Evolutionary conservation across 331 rosid species (phyloP).

Genomic region (Spiraea crenata): DNA sequence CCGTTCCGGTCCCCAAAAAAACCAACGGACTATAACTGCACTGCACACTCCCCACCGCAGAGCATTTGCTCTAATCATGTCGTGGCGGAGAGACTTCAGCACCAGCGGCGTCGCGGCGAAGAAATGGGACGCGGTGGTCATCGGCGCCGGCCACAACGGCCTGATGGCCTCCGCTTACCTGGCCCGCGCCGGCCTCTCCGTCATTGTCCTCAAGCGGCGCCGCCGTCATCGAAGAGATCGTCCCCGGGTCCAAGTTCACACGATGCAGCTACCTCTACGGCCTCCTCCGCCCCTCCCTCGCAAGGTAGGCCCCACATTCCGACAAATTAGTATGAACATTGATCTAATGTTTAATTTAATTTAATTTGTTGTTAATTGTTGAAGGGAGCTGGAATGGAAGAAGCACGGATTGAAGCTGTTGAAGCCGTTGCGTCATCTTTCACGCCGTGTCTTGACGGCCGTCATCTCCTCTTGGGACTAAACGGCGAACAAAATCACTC

Average conservation of each 20-base stretch:
- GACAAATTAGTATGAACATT: not conserved
- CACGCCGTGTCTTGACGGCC: constrained; percentile 77
- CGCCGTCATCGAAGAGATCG: constrained; percentile 70
- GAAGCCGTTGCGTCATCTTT: constrained; percentile 70
- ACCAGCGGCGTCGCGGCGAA: constrained; percentile 35
- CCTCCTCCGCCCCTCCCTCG: constrained; percentile 69
- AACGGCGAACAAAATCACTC: constrained; percentile 46
- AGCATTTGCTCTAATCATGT: not conserved
- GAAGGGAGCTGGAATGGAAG: constrained; percentile 54
- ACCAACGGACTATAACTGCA: too few relatives aligned
- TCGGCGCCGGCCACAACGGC: constrained; percentile 90
- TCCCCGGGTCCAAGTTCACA: constrained; percentile 74
- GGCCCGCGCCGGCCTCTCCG: constrained; percentile 79
- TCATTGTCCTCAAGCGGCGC: constrained; percentile 81
- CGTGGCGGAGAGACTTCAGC: constrained; percentile 60
- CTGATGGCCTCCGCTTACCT: constrained; percentile 72
- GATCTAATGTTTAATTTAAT: not conserved
- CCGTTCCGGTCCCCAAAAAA: not conserved
- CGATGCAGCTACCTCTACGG: constrained; percentile 83
- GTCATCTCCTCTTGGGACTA: constrained; percentile 65
- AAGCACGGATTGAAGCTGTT: constrained; percentile 74
- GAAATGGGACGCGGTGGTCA: constrained; percentile 75
- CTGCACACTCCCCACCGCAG: too few relatives aligned
- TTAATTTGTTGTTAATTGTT: not conserved
- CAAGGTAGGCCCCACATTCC: constrained; percentile 29